Conservation (phyloP, 2,329 filamentous ascomycete species). For the Penicillium griseofulvum region DNA sequence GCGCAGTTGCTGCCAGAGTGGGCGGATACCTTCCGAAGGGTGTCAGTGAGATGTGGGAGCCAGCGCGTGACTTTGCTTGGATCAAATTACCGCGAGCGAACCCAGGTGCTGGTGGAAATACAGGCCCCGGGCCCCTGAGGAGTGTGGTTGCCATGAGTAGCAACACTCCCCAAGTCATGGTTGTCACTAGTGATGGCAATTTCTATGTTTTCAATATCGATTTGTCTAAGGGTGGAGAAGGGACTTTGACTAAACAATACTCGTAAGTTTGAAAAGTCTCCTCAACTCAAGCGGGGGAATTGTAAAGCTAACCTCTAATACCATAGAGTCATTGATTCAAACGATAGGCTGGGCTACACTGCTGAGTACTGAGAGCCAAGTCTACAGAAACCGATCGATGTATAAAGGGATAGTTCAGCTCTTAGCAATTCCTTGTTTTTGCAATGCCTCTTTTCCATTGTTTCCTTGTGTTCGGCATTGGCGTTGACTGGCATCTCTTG, state of each 20-base stretch:
- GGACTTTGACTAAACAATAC: slow-evolving; percentile 84
- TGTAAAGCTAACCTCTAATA: slow-evolving; percentile 13
- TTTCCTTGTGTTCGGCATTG: not conserved
- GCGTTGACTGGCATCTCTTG: not conserved
- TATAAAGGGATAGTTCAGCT: not conserved
- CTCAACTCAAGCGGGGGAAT: no score
- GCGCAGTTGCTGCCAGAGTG: slow-evolving; percentile 81
- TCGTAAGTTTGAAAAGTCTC: slow-evolving; percentile 64
- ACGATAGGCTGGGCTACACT: slow-evolving; percentile 41
- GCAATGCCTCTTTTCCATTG: not conserved
- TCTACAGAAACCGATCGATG: not conserved
- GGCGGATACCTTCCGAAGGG: slow-evolving; percentile 90
- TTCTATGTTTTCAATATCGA: slow-evolving; percentile 97
- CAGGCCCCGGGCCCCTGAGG: slow-evolving; percentile 59
- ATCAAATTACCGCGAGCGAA: slow-evolving; percentile 77
- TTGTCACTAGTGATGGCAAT: slow-evolving; percentile 90
- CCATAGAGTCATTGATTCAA: slow-evolving; percentile 44
- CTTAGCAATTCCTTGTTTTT: not conserved
- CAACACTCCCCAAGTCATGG: slow-evolving; percentile 93
- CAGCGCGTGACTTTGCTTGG: slow-evolving; percentile 89
- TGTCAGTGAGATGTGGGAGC: slow-evolving; percentile 98
- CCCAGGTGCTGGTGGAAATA: slow-evolving; percentile 36
- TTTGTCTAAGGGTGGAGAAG: slow-evolving; percentile 90
- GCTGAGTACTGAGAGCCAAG: slow-evolving; percentile 32
- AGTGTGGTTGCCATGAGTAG: slow-evolving; percentile 98